Evolutionary conservation across 345 rosid genomes (phyloP).

Genomic region (Pelargonium nanum): DNA sequence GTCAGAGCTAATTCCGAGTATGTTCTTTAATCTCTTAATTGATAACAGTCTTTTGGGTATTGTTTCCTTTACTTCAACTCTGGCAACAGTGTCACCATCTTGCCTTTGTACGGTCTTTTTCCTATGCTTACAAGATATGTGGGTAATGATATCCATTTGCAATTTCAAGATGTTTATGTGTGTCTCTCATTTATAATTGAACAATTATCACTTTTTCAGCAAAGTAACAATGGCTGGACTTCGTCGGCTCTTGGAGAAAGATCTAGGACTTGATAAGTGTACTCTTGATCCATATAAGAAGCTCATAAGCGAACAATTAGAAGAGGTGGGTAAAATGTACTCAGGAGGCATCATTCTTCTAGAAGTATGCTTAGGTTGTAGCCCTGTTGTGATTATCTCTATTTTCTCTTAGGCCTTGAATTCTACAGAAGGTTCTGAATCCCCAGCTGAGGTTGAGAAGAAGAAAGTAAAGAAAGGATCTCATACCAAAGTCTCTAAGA

Average conservation of each 20-base stretch:
- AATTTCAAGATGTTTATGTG: not conserved
- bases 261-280: constrained; percentile 53
- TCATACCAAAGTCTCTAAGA: constrained; percentile 29
- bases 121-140: not conserved
- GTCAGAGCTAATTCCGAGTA: constrained; percentile 67
- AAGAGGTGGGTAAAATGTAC: constrained; percentile 32
- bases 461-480: constrained; percentile 28
- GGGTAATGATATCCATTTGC: not conserved
- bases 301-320: constrained; percentile 51
- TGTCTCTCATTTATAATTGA: constrained; percentile 8
- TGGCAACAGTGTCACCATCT: not conserved
- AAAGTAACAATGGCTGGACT: constrained; percentile 64
- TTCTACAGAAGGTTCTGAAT: constrained; percentile 35
- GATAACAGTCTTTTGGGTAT: not conserved
- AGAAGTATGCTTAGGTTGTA: not conserved
- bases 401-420: constrained; percentile 28
- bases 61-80: not conserved
- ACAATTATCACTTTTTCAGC: constrained; percentile 25
- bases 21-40: constrained; percentile 13
- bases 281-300: constrained; percentile 62
- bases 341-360: constrained; percentile 8
- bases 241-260: constrained; percentile 78
- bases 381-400: constrained; percentile 1
- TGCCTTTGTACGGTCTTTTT: not conserved
- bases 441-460: constrained; percentile 22